Evolutionary conservation across 495 filamentous ascomycete genomes (phyloP).

Genomic region (Articulospora tetracladia): DNA sequence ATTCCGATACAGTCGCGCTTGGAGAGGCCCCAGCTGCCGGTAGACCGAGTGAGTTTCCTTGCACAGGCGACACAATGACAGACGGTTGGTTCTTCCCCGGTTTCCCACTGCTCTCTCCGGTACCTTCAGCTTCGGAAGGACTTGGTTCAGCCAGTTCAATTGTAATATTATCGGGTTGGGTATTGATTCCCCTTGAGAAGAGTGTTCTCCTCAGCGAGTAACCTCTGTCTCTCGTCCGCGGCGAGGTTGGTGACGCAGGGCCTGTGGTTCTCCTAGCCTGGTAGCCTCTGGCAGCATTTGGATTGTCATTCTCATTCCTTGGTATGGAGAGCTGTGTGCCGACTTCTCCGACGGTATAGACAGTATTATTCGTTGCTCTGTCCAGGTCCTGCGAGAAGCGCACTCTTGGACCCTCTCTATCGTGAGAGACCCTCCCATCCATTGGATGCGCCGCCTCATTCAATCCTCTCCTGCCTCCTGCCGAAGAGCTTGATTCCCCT

Average conservation of each 20-base stretch:
- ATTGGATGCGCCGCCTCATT: constrained; percentile 13
- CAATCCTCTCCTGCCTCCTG: constrained; percentile 3
- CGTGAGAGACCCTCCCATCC: constrained; percentile 3
- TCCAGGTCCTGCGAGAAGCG: constrained; percentile 25
- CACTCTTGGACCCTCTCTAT: constrained; percentile 10
- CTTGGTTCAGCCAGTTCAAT: constrained; percentile 16
- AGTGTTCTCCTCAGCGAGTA: constrained; percentile 23
- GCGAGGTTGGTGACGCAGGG: constrained; percentile 10
- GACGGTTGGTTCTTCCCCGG: constrained; percentile 1
- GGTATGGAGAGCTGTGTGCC: neutral
- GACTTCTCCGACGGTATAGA: neutral
- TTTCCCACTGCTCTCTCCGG: constrained; percentile 1
- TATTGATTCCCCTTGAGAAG: constrained; percentile 18
- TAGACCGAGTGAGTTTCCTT: neutral
- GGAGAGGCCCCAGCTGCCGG: neutral
- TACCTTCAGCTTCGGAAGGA: neutral
- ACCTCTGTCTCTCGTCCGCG: constrained; percentile 23
- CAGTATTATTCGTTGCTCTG: constrained; percentile 3
- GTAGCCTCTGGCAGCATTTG: neutral
- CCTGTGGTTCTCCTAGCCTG: neutral
- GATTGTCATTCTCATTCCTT: constrained; percentile 11
- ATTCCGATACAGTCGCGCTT: neutral
- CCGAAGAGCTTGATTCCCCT: neutral
- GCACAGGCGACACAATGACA: constrained; percentile 3
- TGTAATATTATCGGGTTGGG: constrained; percentile 11